Conservation (phyloP, 495 filamentous ascomycete genomes). For the Aspergillus diversus region DNA sequence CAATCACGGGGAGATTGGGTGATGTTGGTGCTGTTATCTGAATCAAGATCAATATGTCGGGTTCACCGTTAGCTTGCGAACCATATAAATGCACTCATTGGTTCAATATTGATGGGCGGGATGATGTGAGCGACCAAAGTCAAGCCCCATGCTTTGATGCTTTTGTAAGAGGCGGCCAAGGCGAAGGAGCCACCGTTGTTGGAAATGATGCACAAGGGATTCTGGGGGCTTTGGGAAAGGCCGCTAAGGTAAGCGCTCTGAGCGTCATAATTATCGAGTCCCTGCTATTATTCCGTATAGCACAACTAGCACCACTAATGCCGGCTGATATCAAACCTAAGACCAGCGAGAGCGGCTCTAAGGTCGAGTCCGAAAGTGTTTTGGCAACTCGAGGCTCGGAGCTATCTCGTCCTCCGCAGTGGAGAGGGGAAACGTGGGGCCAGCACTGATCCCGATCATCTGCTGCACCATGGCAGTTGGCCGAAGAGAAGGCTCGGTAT, state of each 20-base stretch:
- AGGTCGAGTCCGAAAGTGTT: background rate
- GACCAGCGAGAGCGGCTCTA: conserved; percentile 14
- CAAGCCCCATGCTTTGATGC: background rate
- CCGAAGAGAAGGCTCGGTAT: background rate
- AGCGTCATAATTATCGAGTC: conserved; percentile 3
- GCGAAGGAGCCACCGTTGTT: background rate
- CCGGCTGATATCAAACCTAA: background rate
- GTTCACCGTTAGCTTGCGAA: too few species aligned
- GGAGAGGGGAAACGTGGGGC: conserved; percentile 27
- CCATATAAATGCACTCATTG: too few species aligned
- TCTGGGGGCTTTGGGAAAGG: conserved; percentile 3
- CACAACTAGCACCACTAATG: background rate
- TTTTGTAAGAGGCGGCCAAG: background rate
- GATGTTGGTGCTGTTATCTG: too few species aligned
- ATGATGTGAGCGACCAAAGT: too few species aligned
- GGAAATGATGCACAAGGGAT: background rate
- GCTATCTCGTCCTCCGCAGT: conserved; percentile 14
- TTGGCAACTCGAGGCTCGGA: background rate
- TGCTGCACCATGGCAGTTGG: conserved; percentile 25
- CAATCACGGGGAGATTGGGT: background rate
- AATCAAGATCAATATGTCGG: too few species aligned
- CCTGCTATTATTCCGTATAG: background rate
- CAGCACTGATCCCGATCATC: conserved; percentile 22
- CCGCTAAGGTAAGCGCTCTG: conserved; percentile 11
- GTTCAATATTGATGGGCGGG: too few species aligned